Evolutionary conservation across 768 basidiomycete species (phyloP).

Genomic region (Cystobasidium tubakii): DNA sequence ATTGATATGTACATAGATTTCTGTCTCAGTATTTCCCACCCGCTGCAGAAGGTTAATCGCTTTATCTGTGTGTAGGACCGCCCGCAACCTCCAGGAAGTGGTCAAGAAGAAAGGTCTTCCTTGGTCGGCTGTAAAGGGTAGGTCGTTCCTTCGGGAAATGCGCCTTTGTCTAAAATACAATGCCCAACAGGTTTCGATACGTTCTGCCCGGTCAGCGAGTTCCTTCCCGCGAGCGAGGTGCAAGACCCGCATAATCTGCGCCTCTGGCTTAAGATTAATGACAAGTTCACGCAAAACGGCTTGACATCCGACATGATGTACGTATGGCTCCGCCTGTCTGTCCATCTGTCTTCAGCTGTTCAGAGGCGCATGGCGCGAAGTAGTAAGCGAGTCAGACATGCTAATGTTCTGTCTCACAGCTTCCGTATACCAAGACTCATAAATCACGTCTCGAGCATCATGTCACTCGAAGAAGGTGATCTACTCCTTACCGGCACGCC

Average conservation of each 20-base stretch:
- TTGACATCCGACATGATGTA: conserved; percentile 82
- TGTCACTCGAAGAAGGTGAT: conserved; percentile 77
- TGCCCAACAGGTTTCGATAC: conserved; percentile 75
- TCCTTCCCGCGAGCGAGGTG: conserved; percentile 69
- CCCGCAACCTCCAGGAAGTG: conserved; percentile 85
- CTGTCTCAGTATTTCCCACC: neutral
- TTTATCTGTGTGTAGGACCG: conserved; percentile 54
- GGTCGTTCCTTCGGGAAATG: too few relatives aligned
- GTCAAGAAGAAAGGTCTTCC: conserved; percentile 91
- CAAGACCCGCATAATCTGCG: conserved; percentile 68
- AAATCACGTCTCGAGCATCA: conserved; percentile 86
- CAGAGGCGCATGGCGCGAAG: neutral
- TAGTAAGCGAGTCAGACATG: neutral
- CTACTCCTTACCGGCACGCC: conserved; percentile 60
- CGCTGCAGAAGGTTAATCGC: neutral
- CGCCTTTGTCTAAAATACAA: neutral
- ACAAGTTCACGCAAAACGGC: conserved; percentile 72
- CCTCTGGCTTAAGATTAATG: conserved; percentile 73
- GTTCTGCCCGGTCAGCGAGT: conserved; percentile 65
- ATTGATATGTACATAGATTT: conserved; percentile 52
- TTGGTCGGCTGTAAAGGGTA: conserved; percentile 80
- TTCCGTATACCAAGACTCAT: conserved; percentile 77
- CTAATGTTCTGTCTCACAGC: conserved; percentile 8
- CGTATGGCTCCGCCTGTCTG: neutral
- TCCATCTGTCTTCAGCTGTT: too few relatives aligned